Evolutionary conservation across 306 rosid genomes (phyloP), one percentile per base, ranked within the genome.

Genomic region (Quercus variabilis): DNA sequence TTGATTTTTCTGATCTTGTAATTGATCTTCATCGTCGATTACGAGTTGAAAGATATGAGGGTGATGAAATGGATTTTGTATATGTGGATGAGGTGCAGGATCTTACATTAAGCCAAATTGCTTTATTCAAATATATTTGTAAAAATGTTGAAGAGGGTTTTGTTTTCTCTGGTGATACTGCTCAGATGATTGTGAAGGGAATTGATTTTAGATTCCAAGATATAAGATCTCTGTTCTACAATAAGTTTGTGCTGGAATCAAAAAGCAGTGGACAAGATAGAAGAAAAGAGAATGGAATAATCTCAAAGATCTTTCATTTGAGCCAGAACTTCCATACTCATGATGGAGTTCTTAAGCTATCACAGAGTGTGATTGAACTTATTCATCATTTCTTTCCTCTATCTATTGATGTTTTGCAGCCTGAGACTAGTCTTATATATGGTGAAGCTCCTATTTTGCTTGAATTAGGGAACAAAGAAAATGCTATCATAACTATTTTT

Each of bases 71-170:
- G 80, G 74, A 91, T 23, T 91, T 81, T 69, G 91, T 93, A 19
- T 93, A 89, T 51, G 87, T 93, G 60, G 98, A 93, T 73, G 98
- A 93, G 85, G 98, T 87, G 63, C 98, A 93, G 30, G n/a, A n/a
- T n/a, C n/a, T n/a, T n/a, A n/a, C n/a, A n/a, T n/a, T n/a, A n/a
- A n/a, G n/a, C n/a, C n/a, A n/a, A n/a, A n/a, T n/a, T n/a, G n/a
- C n/a, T n/a, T n/a, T n/a, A n/a, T n/a, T n/a, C n/a, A n/a, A n/a
- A n/a, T n/a, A n/a, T n/a, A n/a, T n/a, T n/a, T n/a, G n/a, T n/a
- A n/a, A n/a, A n/a, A n/a, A n/a, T n/a, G 87, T 91, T 0, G 94
- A 93, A n/a, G 94, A 91, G 35, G 98, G 98, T 9, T 93, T 93
- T 79, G 93, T 93, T 56, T 93, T 93, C 67, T 88, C 94, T 4